Evolutionary conservation across 2,329 filamentous ascomycete genomes (phyloP).

Genomic region (Metarhizium anisopliae): DNA sequence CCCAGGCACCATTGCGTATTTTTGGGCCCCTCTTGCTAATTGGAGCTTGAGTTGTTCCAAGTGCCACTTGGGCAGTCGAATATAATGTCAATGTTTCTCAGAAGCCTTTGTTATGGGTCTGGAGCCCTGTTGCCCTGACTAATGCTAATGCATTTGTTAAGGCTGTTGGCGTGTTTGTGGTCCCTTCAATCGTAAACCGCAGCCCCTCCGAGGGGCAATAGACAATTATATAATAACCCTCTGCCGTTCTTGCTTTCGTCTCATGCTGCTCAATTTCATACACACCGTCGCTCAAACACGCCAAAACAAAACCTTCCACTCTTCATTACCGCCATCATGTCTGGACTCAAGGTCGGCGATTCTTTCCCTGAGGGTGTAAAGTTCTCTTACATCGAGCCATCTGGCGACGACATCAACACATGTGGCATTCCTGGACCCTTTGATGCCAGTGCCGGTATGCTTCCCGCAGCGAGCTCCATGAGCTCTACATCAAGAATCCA

Average conservation of each 20-base stretch:
- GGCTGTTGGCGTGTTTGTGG: background rate
- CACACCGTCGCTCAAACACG: background rate
- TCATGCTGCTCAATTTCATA: background rate
- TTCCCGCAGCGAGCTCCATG: background rate
- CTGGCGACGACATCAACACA: slow-evolving; percentile 59
- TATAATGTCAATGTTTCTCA: no score
- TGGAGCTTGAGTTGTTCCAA: background rate
- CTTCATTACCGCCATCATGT: slow-evolving; percentile 25
- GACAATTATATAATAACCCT: background rate
- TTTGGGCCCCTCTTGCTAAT: background rate
- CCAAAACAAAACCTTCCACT: background rate
- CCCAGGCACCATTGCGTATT: background rate
- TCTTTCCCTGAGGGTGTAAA: slow-evolving; percentile 70
- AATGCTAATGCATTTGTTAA: background rate
- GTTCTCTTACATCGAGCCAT: slow-evolving; percentile 79
- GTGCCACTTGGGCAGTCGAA: background rate
- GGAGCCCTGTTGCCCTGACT: background rate
- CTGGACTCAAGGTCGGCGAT: slow-evolving; percentile 72
- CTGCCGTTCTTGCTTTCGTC: background rate
- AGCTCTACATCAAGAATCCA: background rate
- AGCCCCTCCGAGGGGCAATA: background rate
- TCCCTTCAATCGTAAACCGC: background rate
- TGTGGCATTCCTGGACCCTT: slow-evolving; percentile 74
- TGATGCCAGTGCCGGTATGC: slow-evolving; percentile 64
- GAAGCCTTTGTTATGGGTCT: background rate